Percentiles rank a stretch among this genome's conserved stretches.
These are phyloP conservation scores for Macrophomina tecta DNA, from an alignment of 2,329 filamentous ascomycete genomes.

Conservation along the genomic window DNA sequence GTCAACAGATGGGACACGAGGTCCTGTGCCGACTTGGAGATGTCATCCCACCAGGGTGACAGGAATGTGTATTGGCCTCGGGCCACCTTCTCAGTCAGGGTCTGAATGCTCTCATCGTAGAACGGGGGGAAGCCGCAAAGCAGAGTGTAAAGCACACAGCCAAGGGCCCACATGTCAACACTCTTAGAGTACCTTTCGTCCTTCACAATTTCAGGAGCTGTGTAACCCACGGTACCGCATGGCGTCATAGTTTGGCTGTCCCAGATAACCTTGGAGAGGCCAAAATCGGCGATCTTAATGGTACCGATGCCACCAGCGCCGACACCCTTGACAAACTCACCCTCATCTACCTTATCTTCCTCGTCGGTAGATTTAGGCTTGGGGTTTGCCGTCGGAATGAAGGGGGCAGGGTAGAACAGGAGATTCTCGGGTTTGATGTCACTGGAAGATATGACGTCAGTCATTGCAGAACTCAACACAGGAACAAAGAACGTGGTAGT, in stretches of 20 bases:
- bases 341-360: conserved; percentile 96
- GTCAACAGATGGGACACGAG: conserved; percentile 91
- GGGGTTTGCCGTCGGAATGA: conserved; percentile 78
- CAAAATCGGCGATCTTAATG: conserved; percentile 98
- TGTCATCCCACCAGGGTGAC: conserved; percentile 99
- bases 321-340: conserved; percentile 82
- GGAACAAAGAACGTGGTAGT: conserved; percentile 4
- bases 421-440: conserved; percentile 99
- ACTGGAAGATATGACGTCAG: conserved; percentile 59
- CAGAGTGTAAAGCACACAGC: conserved; percentile 94
- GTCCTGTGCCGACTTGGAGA: conserved; percentile 92
- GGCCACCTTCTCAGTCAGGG: conserved; percentile 96
- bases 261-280: conserved; percentile 97
- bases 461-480: conserved; percentile 3
- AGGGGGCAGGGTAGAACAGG: conserved; percentile 84
- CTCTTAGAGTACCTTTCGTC: conserved; percentile 98
- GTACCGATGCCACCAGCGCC: conserved; percentile 89
- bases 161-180: conserved; percentile 98
- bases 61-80: conserved; percentile 96
- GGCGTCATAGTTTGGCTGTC: conserved; percentile 98
- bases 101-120: conserved; percentile 97
- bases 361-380: conserved; percentile 86
- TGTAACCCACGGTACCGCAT: conserved; percentile 98
- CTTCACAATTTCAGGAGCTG: conserved; percentile 97
- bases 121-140: conserved; percentile 98